A percentile compares a stretch with the other conserved stretches of the same genome.
phyloP scores from a whole-genome alignment of 2,329 filamentous ascomycete genomes.

The Bisporella sp. region DNA sequence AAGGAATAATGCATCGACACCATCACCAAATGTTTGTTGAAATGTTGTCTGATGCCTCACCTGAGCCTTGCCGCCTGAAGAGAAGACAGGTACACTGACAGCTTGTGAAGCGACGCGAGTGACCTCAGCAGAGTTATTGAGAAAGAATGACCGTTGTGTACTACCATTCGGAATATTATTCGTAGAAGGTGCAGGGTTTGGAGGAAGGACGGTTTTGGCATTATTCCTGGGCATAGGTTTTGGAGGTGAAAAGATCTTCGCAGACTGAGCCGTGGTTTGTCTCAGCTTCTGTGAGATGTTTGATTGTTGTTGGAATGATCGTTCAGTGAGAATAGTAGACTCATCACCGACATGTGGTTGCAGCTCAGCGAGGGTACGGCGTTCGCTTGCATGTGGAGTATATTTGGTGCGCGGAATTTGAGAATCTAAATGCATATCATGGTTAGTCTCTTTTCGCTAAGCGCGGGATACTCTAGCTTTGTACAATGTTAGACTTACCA shows the following conservation, averaged over 20 bases:
- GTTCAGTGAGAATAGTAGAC: conserved; percentile 40
- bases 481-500: conserved; percentile 3
- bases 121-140: conserved; percentile 54
- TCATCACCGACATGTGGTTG: conserved; percentile 45
- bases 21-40: conserved; percentile 20
- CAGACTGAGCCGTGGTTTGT: background rate
- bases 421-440: too few species aligned
- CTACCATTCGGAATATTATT: too few species aligned
- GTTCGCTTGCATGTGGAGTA: conserved; percentile 27
- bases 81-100: conserved; percentile 34
- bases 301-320: conserved; percentile 21
- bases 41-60: conserved; percentile 43
- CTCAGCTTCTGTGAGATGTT: background rate
- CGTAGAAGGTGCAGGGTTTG: conserved; percentile 28
- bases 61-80: conserved; percentile 39
- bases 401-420: conserved; percentile 11
- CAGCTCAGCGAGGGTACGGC: conserved; percentile 46
- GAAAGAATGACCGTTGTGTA: conserved; percentile 52
- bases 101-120: conserved; percentile 54
- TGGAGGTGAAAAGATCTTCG: conserved; percentile 6
- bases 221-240: conserved; percentile 8
- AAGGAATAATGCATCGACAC: conserved; percentile 32
- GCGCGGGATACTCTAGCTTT: too few species aligned
- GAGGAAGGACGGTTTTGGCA: conserved; percentile 30
- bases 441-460: too few species aligned